A percentile compares a stretch with the other conserved stretches of the same genome.
phyloP scores from a whole-genome alignment of 208 protist species.

The Leishmania mexicana region DNA sequence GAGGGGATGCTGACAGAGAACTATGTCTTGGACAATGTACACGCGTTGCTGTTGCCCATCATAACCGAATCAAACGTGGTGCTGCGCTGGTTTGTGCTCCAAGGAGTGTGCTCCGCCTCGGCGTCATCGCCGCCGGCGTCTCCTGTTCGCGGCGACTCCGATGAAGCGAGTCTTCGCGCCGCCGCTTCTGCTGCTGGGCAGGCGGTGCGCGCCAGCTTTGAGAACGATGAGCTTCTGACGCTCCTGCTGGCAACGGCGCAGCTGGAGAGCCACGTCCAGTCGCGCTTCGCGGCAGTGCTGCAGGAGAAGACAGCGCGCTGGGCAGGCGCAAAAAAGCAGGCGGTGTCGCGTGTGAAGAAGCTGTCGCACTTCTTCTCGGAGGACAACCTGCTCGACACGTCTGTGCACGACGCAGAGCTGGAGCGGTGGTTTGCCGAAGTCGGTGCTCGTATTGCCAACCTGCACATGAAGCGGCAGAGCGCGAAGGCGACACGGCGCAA shows the following conservation, averaged over 20 bases:
- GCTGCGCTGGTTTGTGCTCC: slow-evolving; percentile 96
- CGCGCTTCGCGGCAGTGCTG: slow-evolving; percentile 90
- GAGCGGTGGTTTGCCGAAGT: slow-evolving; percentile 95
- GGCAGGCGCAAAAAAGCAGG: slow-evolving; percentile 79
- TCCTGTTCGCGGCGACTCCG: slow-evolving; percentile 14
- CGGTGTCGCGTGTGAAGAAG: slow-evolving; percentile 61
- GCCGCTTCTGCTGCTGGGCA: slow-evolving; percentile 30
- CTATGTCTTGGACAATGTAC: slow-evolving; percentile 94
- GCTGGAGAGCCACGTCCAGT: slow-evolving; percentile 93
- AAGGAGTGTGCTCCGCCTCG: slow-evolving; percentile 38
- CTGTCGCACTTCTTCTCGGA: slow-evolving; percentile 94
- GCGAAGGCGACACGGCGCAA: slow-evolving; percentile 88
- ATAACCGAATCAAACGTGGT: slow-evolving; percentile 94
- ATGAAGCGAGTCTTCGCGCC: slow-evolving; percentile 6
- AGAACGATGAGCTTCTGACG: slow-evolving; percentile 74
- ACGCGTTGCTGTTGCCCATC: slow-evolving; percentile 81
- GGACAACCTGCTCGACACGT: slow-evolving; percentile 67
- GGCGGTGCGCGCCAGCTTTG: slow-evolving; percentile 35
- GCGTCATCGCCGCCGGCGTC: background rate
- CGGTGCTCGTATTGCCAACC: slow-evolving; percentile 55
- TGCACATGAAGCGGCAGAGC: slow-evolving; percentile 54
- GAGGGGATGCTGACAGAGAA: slow-evolving; percentile 94
- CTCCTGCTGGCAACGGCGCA: slow-evolving; percentile 95
- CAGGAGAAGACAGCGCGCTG: slow-evolving; percentile 89
- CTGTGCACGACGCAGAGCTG: slow-evolving; percentile 88